Base-by-base conservation (phyloP, 2,329 filamentous ascomycete species). In the Colletotrichum euphorbiae region DNA sequence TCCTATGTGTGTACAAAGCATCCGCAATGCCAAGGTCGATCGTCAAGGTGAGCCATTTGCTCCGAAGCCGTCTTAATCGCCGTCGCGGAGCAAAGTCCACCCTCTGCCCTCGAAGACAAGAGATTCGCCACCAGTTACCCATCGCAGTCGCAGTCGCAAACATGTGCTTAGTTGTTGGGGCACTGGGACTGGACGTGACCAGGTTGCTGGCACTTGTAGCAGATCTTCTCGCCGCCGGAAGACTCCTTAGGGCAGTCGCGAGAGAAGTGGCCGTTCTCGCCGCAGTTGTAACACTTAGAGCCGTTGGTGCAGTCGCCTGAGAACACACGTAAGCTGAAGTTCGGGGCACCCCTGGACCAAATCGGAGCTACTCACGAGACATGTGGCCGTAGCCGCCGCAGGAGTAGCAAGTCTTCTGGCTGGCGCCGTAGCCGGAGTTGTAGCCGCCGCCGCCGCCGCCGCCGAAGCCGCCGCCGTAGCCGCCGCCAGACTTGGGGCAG, bases 281-380 rank as follows among this genome's bases (percentile, higher is more conserved):
- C 89, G 75, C 96, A 98, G 90, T 98, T 98, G 90, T 98, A 99
- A 91, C 96, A 99, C 88, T 98, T 98, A 87, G 97, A 95, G 77
- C 96, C 96, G 82, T 98, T 97, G 76, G 95, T 97, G 84, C 96
- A 99, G 84, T 98, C 96, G 74, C 88, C 87, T 89, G 6, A 65
- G 19, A 56, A n/a, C 7, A 28, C 17, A 55, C 56, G 56, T 74
- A 64, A 56, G 57, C 43, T 60, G 48, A 38, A 61, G 54, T 3
- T 6, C 52, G 6, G n/a, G 4, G 11, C 21, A 11, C 6, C 28
- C 1, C 28, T 28, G 28, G 28, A 28, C 28, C 28, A 28, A 2
- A 28, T 28, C 28, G 28, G 28, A 6, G 17, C 3, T 13, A 85
- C 87, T 77, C 79, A 87, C 94, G 92, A 79, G 93, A 94, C 92